Conservation (phyloP, 768 basidiomycete genomes). For the Clavulina sp. region DNA sequence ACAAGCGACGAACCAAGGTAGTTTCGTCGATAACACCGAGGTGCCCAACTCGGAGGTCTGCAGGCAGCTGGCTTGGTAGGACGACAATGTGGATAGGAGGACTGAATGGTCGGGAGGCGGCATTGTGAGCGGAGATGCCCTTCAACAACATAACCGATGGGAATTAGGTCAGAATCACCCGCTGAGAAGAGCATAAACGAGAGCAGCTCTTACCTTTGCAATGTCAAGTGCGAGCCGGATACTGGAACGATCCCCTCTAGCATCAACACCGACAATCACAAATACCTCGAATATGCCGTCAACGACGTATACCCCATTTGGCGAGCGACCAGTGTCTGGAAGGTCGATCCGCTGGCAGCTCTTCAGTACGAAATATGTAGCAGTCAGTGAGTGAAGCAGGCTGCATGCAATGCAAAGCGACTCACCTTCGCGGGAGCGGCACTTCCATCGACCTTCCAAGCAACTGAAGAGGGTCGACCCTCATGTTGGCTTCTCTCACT, state of each 20-base stretch:
- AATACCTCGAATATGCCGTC: conserved; percentile 73
- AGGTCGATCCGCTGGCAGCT: conserved; percentile 4
- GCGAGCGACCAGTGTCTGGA: conserved; percentile 3
- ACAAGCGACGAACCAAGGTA: conserved; percentile 29
- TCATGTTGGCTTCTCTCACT: conserved; percentile 11
- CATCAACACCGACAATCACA: conserved; percentile 48
- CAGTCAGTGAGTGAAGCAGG: neutral
- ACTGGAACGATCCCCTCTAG: conserved; percentile 38
- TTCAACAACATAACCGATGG: conserved; percentile 19
- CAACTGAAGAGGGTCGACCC: neutral
- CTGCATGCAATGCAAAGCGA: neutral
- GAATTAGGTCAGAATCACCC: neutral
- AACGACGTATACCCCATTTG: conserved; percentile 42
- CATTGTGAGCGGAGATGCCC: conserved; percentile 36
- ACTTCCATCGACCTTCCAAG: neutral
- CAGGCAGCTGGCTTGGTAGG: conserved; percentile 55
- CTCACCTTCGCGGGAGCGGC: conserved; percentile 4
- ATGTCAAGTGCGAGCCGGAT: conserved; percentile 44
- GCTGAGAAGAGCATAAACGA: neutral
- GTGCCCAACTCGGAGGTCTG: conserved; percentile 41
- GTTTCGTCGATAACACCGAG: conserved; percentile 55
- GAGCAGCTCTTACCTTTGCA: conserved; percentile 30
- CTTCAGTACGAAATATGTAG: neutral
- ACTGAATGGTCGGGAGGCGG: conserved; percentile 40
- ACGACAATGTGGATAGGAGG: conserved; percentile 61